phyloP scores from a whole-genome alignment of 371 early-diverging fungal species.

The Rhizopus delemar region DNA sequence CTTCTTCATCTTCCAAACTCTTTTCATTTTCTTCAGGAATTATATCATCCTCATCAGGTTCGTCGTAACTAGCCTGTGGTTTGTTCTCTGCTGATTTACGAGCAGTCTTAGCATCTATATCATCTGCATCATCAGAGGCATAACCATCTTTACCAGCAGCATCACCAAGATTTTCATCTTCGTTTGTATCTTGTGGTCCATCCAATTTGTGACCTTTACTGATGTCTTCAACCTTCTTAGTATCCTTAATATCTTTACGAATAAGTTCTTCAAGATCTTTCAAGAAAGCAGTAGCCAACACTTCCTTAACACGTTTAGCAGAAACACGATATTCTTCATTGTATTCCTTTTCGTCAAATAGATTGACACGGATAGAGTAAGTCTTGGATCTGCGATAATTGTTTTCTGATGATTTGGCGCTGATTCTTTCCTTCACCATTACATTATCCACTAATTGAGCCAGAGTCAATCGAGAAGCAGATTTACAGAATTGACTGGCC shows the following conservation, averaged over 20 bases:
- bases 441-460: slow-evolving; percentile 84
- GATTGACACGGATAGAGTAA: slow-evolving; percentile 77
- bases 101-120: slow-evolving; percentile 60
- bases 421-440: slow-evolving; percentile 65
- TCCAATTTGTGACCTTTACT: slow-evolving; percentile 41
- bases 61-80: slow-evolving; percentile 77
- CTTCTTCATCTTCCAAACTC: slow-evolving; percentile 55
- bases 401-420: slow-evolving; percentile 50
- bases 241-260: slow-evolving; percentile 60
- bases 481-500: slow-evolving; percentile 64
- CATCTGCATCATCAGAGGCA: slow-evolving; percentile 58
- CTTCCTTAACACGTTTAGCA: slow-evolving; percentile 65
- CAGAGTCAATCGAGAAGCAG: slow-evolving; percentile 70
- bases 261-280: slow-evolving; percentile 69
- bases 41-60: slow-evolving; percentile 65
- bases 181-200: slow-evolving; percentile 23
- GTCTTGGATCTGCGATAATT: slow-evolving; percentile 63
- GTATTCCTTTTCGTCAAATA: slow-evolving; percentile 83
- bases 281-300: slow-evolving; percentile 75
- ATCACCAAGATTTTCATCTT: slow-evolving; percentile 58
- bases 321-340: slow-evolving; percentile 76
- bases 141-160: slow-evolving; percentile 32
- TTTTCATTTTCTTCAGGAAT: slow-evolving; percentile 31
- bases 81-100: slow-evolving; percentile 58
- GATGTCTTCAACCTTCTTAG: slow-evolving; percentile 49